A percentile compares a stretch with the other conserved stretches of the same genome.
phyloP scores from a whole-genome alignment of 305 asterid species.

The Striga hermonthica region DNA sequence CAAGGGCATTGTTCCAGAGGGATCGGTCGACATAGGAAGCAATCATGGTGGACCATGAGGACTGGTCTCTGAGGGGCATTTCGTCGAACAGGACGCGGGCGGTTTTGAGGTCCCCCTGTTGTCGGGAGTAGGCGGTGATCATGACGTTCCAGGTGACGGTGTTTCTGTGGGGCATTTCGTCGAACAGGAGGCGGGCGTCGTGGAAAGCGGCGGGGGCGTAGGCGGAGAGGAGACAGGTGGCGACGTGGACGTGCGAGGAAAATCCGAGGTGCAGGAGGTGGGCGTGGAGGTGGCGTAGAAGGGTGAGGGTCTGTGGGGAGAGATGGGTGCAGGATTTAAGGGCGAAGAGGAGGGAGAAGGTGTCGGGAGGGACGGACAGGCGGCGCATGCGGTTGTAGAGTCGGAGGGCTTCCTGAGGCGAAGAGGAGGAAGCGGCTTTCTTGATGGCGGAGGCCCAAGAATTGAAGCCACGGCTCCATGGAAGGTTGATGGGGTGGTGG shows the following conservation, averaged over 20 bases:
- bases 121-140: slow-evolving; percentile 52
- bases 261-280: slow-evolving; percentile 53
- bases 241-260: slow-evolving; percentile 40
- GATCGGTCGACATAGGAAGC: slow-evolving; percentile 47
- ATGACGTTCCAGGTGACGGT: slow-evolving; percentile 59
- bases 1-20: slow-evolving; percentile 42
- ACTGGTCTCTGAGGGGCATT: slow-evolving; percentile 46
- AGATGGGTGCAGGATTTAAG: slow-evolving; percentile 38
- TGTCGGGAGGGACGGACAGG: slow-evolving; percentile 30
- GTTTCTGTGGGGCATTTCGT: slow-evolving; percentile 56
- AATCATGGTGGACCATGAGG: slow-evolving; percentile 64
- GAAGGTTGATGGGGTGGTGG: background rate
- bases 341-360: slow-evolving; percentile 41
- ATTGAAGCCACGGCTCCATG: slow-evolving; percentile 27
- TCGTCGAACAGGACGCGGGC: slow-evolving; percentile 47
- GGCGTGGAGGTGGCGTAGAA: slow-evolving; percentile 54
- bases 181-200: slow-evolving; percentile 55
- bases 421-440: slow-evolving; percentile 33
- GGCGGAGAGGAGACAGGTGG: slow-evolving; percentile 44
- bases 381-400: slow-evolving; percentile 40
- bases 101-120: slow-evolving; percentile 32
- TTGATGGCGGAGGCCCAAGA: slow-evolving; percentile 35
- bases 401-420: slow-evolving; percentile 39
- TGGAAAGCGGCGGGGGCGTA: slow-evolving; percentile 33
- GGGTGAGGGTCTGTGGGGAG: slow-evolving; percentile 29